Evolutionary conservation across 257 asterid genomes (phyloP).

Genomic region (Gardenia jasminoides): DNA sequence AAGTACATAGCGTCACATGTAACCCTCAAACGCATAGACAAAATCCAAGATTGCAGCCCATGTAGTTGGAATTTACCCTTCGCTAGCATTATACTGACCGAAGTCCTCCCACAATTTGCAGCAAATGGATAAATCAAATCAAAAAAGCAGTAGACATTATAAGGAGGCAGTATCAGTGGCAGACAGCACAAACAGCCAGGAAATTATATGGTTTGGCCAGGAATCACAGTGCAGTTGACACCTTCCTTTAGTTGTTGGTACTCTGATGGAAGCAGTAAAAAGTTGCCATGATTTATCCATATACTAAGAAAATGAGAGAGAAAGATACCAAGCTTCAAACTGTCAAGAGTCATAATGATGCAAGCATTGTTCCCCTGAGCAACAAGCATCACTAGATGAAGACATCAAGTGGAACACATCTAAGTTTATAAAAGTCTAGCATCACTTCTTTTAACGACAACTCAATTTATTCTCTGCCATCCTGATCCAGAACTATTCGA

Average conservation of each 20-base stretch:
- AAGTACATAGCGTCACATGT: background rate
- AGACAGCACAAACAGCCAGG: constrained; percentile 33
- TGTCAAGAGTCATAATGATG: constrained; percentile 53
- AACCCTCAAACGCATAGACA: no score
- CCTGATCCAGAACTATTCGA: constrained; percentile 36
- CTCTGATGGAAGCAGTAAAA: constrained; percentile 33
- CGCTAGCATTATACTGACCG: background rate
- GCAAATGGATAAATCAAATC: background rate
- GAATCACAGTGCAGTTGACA: constrained; percentile 38
- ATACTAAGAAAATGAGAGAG: constrained; percentile 32
- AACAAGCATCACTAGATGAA: constrained; percentile 63
- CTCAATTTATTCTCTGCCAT: constrained; percentile 41
- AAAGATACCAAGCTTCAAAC: constrained; percentile 55
- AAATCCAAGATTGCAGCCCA: background rate
- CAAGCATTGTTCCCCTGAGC: constrained; percentile 43
- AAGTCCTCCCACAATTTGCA: background rate
- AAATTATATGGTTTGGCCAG: constrained; percentile 28
- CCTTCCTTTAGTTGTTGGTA: constrained; percentile 32
- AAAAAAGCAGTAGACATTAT: constrained; percentile 16
- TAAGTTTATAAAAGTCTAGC: constrained; percentile 41
- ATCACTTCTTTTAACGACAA: constrained; percentile 39
- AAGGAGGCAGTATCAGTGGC: constrained; percentile 30
- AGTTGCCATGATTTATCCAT: constrained; percentile 32
- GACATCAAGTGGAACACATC: constrained; percentile 40
- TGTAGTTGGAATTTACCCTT: background rate